phyloP scores from a whole-genome alignment of 306 rosid genomes.

The Vigna radiata region DNA sequence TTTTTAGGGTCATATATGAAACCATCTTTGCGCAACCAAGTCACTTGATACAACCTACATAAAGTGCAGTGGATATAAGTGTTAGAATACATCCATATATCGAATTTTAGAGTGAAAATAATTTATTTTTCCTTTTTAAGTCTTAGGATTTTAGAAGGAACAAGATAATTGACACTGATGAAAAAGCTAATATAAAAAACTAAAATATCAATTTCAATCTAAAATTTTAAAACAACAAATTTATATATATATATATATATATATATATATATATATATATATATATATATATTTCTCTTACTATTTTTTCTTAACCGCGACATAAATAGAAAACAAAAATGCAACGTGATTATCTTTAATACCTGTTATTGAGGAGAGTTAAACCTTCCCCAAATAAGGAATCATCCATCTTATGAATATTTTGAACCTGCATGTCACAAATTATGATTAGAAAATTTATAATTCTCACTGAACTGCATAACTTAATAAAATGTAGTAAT shows the following conservation, averaged over 20 bases:
- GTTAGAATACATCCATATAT: slow-evolving; percentile 33
- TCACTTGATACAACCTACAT: slow-evolving; percentile 90
- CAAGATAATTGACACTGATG: too few species aligned
- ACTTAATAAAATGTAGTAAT: slow-evolving; percentile 1
- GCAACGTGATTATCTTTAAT: slow-evolving; percentile 25
- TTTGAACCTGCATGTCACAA: slow-evolving; percentile 61
- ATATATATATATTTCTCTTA: background rate
- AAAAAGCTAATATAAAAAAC: too few species aligned
- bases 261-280: too few species aligned
- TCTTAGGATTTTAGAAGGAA: too few species aligned
- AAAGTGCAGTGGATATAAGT: slow-evolving; percentile 32
- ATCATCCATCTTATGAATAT: slow-evolving; percentile 64
- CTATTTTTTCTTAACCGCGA: too few species aligned
- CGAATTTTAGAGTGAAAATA: background rate
- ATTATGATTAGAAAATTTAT: too few species aligned
- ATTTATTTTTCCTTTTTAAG: too few species aligned
- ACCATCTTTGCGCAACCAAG: slow-evolving; percentile 79
- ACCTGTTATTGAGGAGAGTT: slow-evolving; percentile 78
- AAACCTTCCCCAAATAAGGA: slow-evolving; percentile 90
- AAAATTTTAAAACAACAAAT: too few species aligned
- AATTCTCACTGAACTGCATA: too few species aligned
- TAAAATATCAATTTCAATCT: too few species aligned
- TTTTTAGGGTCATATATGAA: slow-evolving; percentile 73
- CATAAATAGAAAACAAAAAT: background rate
- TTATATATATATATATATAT: too few species aligned